Evolutionary conservation across 208 protist species (phyloP).

Genomic region (Wallacemonas sp.): DNA sequence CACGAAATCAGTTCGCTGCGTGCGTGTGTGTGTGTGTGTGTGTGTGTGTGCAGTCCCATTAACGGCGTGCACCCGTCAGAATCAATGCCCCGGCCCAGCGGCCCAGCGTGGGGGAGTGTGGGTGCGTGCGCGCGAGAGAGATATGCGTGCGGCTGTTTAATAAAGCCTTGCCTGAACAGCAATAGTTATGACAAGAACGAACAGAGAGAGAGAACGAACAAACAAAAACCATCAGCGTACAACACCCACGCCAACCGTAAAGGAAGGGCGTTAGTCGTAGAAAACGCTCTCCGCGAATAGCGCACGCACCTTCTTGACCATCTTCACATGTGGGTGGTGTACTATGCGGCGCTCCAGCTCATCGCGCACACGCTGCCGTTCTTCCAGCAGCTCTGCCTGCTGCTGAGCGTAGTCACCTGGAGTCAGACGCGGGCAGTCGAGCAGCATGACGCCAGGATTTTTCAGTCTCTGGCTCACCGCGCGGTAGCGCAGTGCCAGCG

Average conservation of each 20-base stretch:
- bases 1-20: too few species aligned
- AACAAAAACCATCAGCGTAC: too few species aligned
- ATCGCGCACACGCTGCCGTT: not conserved
- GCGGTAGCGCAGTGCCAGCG: slow-evolving; percentile 1
- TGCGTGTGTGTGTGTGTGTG: not conserved
- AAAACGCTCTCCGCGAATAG: not conserved
- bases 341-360: not conserved
- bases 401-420: not conserved
- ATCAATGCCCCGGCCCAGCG: too few species aligned
- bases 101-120: too few species aligned
- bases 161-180: too few species aligned
- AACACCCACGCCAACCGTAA: too few species aligned
- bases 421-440: not conserved
- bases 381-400: not conserved
- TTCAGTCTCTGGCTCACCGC: not conserved
- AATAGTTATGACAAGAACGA: too few species aligned
- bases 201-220: too few species aligned
- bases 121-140: too few species aligned
- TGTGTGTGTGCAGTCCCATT: not conserved
- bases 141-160: too few species aligned
- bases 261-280: too few species aligned
- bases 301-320: slow-evolving; percentile 1
- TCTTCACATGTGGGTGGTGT: slow-evolving; percentile 4
- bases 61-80: too few species aligned
- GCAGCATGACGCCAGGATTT: not conserved